Percentiles rank a stretch among this genome's conserved stretches.
Evolutionary conservation across 73 alveolate genomes (phyloP).

Genomic region (Paramecium caudatum): DNA sequence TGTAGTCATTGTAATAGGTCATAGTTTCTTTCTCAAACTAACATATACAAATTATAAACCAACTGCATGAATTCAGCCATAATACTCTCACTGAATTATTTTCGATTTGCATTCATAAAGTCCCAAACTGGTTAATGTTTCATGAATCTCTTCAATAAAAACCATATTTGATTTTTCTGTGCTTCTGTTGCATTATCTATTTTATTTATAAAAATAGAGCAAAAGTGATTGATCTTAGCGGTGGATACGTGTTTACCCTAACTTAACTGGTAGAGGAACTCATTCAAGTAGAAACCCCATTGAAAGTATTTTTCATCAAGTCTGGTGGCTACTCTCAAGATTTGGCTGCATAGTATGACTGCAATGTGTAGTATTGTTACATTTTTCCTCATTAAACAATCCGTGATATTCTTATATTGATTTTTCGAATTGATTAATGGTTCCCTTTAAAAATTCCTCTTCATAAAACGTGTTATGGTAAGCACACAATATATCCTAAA

Average conservation of each 20-base stretch:
- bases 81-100: background rate
- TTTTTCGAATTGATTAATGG: background rate
- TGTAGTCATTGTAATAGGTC: too few species aligned
- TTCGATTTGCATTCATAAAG: background rate
- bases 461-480: background rate
- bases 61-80: too few species aligned
- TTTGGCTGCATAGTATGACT: background rate
- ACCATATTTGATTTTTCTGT: background rate
- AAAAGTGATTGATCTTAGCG: background rate
- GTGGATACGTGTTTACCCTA: background rate
- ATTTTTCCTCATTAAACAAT: background rate
- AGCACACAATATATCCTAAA: background rate
- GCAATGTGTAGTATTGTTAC: background rate
- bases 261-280: background rate
- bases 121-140: slow-evolving; percentile 2
- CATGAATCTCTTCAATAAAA: background rate
- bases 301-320: background rate
- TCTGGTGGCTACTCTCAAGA: background rate
- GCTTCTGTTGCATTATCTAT: background rate
- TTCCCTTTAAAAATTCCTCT: background rate
- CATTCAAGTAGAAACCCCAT: slow-evolving; percentile 5
- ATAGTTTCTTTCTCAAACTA: too few species aligned
- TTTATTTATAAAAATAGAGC: background rate
- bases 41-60: too few species aligned
- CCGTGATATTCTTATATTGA: background rate